Evolutionary conservation across 164 flowering plant genomes (phyloP).

Genomic region (Macadamia tetraphylla): DNA sequence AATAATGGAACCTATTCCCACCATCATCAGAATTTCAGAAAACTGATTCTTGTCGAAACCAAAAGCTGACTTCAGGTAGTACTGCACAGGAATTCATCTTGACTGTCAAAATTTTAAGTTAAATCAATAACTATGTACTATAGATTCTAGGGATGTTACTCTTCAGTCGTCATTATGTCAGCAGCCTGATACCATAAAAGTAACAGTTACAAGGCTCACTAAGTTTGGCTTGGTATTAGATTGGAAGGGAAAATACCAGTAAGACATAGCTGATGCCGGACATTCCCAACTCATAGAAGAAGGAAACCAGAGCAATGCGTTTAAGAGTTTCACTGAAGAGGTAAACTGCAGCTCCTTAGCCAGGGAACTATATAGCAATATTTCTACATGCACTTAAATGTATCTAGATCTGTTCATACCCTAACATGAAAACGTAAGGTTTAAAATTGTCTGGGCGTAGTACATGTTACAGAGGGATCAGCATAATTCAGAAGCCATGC

Average conservation of each 20-base stretch:
- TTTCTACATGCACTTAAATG: no score
- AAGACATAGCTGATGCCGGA: slow-evolving; percentile 76
- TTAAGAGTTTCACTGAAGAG: slow-evolving; percentile 51
- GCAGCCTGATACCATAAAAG: neutral
- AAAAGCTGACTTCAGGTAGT: slow-evolving; percentile 79
- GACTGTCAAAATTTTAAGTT: neutral
- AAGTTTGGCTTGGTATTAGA: neutral
- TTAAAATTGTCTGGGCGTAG: no score
- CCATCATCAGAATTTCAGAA: slow-evolving; percentile 71
- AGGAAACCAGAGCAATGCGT: slow-evolving; percentile 59
- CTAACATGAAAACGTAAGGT: no score
- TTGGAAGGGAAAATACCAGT: slow-evolving; percentile 38
- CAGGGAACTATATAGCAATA: neutral
- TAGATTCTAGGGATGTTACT: neutral
- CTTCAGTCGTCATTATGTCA: neutral
- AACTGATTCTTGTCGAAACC: slow-evolving; percentile 77
- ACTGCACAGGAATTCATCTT: slow-evolving; percentile 10
- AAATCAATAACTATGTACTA: neutral
- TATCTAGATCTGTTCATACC: no score
- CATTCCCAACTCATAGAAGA: slow-evolving; percentile 89
- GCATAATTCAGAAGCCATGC: neutral
- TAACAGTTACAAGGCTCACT: neutral
- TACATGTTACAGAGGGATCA: neutral
- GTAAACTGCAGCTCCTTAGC: slow-evolving; percentile 12
- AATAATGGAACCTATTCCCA: slow-evolving; percentile 75